Evolutionary conservation across 2,329 filamentous ascomycete species (phyloP).

Genomic region (Ceratocystis huliohia): DNA sequence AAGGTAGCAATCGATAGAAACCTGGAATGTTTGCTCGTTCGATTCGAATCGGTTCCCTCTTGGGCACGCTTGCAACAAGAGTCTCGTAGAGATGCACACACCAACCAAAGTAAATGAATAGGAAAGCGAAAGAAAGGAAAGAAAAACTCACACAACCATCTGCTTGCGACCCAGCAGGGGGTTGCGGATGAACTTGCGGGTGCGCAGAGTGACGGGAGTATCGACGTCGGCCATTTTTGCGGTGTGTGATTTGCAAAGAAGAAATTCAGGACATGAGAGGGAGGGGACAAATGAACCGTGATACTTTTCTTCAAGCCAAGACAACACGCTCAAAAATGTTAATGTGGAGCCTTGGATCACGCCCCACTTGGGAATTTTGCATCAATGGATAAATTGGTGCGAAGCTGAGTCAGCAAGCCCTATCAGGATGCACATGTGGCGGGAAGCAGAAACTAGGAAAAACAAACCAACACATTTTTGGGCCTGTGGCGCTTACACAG

Average conservation of each 20-base stretch:
- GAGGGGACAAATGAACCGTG: constrained; percentile 9
- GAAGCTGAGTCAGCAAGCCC: constrained; percentile 8
- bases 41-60: not conserved
- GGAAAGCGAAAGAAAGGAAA: constrained; percentile 2
- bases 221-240: constrained; percentile 81
- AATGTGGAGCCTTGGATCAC: not conserved
- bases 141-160: constrained; percentile 89
- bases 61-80: not conserved
- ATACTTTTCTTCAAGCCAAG: constrained; percentile 15
- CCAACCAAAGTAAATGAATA: not conserved
- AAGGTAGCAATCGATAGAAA: not conserved
- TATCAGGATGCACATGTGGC: not conserved
- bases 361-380: constrained; percentile 12
- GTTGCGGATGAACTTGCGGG: constrained; percentile 99
- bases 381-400: not conserved
- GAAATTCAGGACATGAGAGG: constrained; percentile 7
- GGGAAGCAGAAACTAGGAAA: not conserved
- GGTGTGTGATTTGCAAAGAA: constrained; percentile 26
- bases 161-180: constrained; percentile 96
- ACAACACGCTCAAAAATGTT: constrained; percentile 6
- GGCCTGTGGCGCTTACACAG: not conserved
- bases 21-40: not conserved
- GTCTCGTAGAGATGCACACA: constrained; percentile 5
- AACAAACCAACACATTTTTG: too few species aligned
- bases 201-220: constrained; percentile 71